Evolutionary conservation across 495 filamentous ascomycete genomes (phyloP).

Genomic region (Xylaria intraflava): DNA sequence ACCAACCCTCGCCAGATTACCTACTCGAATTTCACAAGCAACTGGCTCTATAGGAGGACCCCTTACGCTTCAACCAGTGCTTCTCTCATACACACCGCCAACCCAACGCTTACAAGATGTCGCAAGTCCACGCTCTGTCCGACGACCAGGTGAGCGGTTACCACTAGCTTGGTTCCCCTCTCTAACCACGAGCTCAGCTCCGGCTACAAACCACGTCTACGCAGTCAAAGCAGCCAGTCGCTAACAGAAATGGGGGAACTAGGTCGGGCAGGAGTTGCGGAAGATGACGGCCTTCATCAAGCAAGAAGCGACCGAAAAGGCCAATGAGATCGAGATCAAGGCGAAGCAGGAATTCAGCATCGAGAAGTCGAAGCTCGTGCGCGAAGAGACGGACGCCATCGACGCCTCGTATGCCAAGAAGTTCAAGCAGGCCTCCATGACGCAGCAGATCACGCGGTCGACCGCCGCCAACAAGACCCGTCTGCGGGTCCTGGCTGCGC

Average conservation of each 20-base stretch:
- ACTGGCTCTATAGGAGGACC: background rate
- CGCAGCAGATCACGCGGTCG: slow-evolving; percentile 92
- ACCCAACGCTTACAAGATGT: slow-evolving; percentile 58
- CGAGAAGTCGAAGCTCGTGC: slow-evolving; percentile 97
- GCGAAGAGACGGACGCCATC: slow-evolving; percentile 86
- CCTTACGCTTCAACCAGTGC: background rate
- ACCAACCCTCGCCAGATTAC: background rate
- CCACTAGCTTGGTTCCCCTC: background rate
- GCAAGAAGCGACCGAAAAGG: slow-evolving; percentile 95
- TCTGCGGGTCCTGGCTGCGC: slow-evolving; percentile 72
- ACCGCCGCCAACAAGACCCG: slow-evolving; percentile 93
- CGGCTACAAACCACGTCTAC: background rate
- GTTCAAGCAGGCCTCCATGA: slow-evolving; percentile 93
- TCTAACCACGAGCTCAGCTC: background rate
- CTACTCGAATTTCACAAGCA: background rate
- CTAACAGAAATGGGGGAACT: slow-evolving; percentile 9
- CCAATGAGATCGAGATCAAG: slow-evolving; percentile 91
- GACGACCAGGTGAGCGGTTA: slow-evolving; percentile 76
- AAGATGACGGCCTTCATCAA: slow-evolving; percentile 99
- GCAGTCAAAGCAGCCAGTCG: slow-evolving; percentile 1
- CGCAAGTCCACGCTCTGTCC: slow-evolving; percentile 84
- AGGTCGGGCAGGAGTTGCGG: slow-evolving; percentile 93
- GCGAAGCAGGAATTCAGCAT: slow-evolving; percentile 98
- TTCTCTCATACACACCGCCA: slow-evolving; percentile 9
- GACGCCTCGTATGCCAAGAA: slow-evolving; percentile 92